Conservation (phyloP, 1,284 basidiomycete species). For the Boletus smithii region DNA sequence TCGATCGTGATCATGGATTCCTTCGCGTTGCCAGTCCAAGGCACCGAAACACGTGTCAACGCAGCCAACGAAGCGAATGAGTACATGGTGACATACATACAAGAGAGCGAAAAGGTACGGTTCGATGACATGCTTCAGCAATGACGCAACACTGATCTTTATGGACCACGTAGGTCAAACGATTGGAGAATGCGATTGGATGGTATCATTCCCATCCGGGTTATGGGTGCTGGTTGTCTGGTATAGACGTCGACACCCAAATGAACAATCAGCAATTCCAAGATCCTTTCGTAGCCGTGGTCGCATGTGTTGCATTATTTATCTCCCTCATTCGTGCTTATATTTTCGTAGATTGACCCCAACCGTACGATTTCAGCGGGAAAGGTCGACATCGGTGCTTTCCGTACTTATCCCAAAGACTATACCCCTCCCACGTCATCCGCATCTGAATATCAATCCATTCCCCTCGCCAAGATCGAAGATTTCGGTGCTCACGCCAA, state of each 20-base stretch:
- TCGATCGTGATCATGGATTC: constrained; percentile 93
- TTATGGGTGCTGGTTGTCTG: constrained; percentile 96
- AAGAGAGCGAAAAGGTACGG: constrained; percentile 71
- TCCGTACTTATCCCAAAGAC: constrained; percentile 92
- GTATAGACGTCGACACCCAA: constrained; percentile 96
- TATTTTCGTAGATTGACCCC: constrained; percentile 79
- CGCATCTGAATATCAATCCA: constrained; percentile 87
- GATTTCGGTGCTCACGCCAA: constrained; percentile 99
- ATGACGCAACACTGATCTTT: neutral
- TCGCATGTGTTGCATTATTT: constrained; percentile 54
- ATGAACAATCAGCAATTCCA: constrained; percentile 91
- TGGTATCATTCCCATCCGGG: constrained; percentile 99
- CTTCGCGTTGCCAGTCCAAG: constrained; percentile 95
- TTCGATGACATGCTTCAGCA: neutral
- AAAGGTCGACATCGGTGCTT: constrained; percentile 97
- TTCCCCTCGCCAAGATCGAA: constrained; percentile 92
- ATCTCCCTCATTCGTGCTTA: neutral
- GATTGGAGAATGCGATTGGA: constrained; percentile 89
- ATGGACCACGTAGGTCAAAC: constrained; percentile 54
- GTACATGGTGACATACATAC: constrained; percentile 95
- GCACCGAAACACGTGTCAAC: constrained; percentile 98
- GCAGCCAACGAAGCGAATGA: constrained; percentile 96
- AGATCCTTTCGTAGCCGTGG: constrained; percentile 96
- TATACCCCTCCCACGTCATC: constrained; percentile 76
- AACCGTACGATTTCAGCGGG: constrained; percentile 97